Conservation (phyloP, 2,329 filamentous ascomycete genomes). For the Mycosphaerella sp. region DNA sequence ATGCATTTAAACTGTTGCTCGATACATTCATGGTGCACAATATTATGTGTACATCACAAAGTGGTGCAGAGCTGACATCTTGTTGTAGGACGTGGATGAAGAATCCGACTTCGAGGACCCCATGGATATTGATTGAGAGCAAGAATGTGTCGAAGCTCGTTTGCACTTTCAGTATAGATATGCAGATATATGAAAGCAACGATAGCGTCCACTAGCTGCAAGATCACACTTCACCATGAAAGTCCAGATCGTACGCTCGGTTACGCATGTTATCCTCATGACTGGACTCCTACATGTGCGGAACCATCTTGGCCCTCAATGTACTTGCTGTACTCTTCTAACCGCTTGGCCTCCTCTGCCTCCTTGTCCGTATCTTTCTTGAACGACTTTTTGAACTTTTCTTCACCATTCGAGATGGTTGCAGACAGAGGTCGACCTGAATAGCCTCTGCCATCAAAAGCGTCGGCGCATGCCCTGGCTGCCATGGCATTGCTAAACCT, state of each 20-base stretch:
- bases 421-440: slow-evolving; percentile 66
- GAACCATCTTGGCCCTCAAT: slow-evolving; percentile 11
- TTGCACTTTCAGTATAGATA: too few relatives aligned
- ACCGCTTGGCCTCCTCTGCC: slow-evolving; percentile 20
- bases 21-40: too few relatives aligned
- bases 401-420: slow-evolving; percentile 47
- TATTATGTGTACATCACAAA: too few relatives aligned
- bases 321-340: slow-evolving; percentile 25
- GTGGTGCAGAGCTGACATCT: neutral
- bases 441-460: slow-evolving; percentile 75
- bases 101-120: slow-evolving; percentile 25
- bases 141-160: too few relatives aligned
- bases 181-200: too few relatives aligned
- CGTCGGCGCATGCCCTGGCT: slow-evolving; percentile 62
- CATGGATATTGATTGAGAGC: slow-evolving; percentile 28
- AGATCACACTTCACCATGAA: too few relatives aligned
- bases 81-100: slow-evolving; percentile 23
- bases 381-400: slow-evolving; percentile 63
- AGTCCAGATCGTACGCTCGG: neutral
- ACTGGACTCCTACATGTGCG: neutral
- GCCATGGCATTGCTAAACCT: slow-evolving; percentile 67
- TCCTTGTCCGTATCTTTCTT: slow-evolving; percentile 32
- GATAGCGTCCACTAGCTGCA: too few relatives aligned
- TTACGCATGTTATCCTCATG: neutral
- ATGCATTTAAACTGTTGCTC: neutral